These are phyloP conservation scores for Heracleum sosnowskyi DNA, from an alignment of 129 eudicot species.

Conservation along the genomic window DNA sequence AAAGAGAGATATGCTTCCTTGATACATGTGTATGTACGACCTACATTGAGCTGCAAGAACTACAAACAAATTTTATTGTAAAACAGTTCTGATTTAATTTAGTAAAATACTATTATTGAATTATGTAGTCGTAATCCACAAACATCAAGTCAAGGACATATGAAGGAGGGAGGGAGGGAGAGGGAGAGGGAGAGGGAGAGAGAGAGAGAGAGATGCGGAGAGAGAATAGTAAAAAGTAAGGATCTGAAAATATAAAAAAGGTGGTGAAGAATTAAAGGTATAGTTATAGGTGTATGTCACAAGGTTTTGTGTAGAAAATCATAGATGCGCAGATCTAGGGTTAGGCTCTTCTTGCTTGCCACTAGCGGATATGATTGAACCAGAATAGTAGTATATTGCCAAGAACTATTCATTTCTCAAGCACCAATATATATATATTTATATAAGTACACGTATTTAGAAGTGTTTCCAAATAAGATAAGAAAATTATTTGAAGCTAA, in stretches of 20 bases:
- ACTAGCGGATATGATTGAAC: conserved; percentile 11
- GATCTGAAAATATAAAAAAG: neutral
- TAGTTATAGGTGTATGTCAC: conserved; percentile 13
- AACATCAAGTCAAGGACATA: conserved; percentile 4
- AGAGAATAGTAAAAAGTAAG: neutral
- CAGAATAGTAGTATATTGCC: neutral
- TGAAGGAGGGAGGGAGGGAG: neutral
- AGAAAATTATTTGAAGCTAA: neutral
- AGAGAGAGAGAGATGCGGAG: neutral
- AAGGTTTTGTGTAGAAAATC: conserved; percentile 7
- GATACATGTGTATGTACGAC: neutral
- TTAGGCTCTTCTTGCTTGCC: conserved; percentile 25
- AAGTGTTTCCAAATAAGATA: too few species aligned
- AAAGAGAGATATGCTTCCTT: neutral
- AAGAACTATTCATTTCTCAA: neutral
- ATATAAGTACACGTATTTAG: too few species aligned
- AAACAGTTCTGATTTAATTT: neutral
- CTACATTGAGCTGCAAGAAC: neutral
- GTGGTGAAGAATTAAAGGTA: neutral
- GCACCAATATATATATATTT: neutral
- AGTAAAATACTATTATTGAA: neutral
- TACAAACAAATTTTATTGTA: neutral
- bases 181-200: neutral
- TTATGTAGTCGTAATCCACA: neutral
- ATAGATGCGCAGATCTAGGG: conserved; percentile 4